These are phyloP conservation scores for Capsicum pubescens DNA, from an alignment of 257 asterid genomes.

Conservation along the genomic window DNA sequence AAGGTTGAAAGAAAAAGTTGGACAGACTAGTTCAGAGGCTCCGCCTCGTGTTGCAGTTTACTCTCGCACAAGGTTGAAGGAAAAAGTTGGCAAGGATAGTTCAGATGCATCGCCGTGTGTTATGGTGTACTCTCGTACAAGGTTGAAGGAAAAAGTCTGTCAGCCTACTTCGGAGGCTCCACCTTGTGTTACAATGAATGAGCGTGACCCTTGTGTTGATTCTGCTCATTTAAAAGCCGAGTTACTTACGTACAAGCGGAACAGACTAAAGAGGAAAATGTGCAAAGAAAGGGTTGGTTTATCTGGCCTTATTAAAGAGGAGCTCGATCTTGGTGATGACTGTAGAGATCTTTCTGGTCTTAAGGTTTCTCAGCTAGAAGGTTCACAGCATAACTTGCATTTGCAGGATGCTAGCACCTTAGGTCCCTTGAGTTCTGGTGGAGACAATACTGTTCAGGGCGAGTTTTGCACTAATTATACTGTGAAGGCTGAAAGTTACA, in stretches of 20 bases:
- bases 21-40: slow-evolving; percentile 30
- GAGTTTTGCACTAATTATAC: slow-evolving; percentile 35
- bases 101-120: slow-evolving; percentile 27
- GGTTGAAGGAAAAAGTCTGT: slow-evolving; percentile 23
- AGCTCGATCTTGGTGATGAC: slow-evolving; percentile 37
- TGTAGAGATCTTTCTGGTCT: slow-evolving; percentile 32
- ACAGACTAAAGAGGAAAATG: slow-evolving; percentile 48
- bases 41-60: background rate
- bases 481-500: slow-evolving; percentile 39
- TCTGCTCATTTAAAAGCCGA: slow-evolving; percentile 19
- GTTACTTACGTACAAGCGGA: slow-evolving; percentile 48
- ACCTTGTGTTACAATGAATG: slow-evolving; percentile 21
- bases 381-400: slow-evolving; percentile 18
- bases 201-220: slow-evolving; percentile 10
- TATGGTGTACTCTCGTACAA: slow-evolving; percentile 28
- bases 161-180: slow-evolving; percentile 24
- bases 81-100: background rate
- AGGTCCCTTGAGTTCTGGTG: slow-evolving; percentile 35
- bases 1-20: slow-evolving; percentile 36
- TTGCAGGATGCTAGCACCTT: slow-evolving; percentile 22
- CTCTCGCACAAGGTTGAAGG: slow-evolving; percentile 25
- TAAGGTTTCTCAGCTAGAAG: slow-evolving; percentile 40
- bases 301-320: slow-evolving; percentile 35
- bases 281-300: slow-evolving; percentile 33
- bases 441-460: slow-evolving; percentile 35